Evolutionary conservation across 192 early-diverging fungal genomes (phyloP).

Genomic region (Pilaira anomala): DNA sequence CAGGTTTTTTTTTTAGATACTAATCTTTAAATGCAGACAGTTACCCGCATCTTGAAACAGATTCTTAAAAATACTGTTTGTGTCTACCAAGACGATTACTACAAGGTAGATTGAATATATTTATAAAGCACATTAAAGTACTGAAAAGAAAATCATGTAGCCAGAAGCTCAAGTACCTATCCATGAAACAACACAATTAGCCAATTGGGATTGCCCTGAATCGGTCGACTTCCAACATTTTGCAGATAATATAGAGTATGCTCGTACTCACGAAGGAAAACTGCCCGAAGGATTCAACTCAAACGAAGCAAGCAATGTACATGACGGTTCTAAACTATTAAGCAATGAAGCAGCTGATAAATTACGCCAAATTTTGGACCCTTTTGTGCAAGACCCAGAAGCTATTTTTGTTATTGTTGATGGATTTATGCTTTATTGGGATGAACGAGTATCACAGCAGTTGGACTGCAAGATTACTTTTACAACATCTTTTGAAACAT

Average conservation of each 20-base stretch:
- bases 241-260: conserved; percentile 26
- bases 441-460: conserved; percentile 38
- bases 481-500: conserved; percentile 52
- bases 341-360: not conserved
- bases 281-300: conserved; percentile 38
- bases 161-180: conserved; percentile 38
- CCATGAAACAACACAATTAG: conserved; percentile 47
- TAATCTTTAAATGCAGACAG: conserved; percentile 34
- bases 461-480: conserved; percentile 58
- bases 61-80: conserved; percentile 60
- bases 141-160: not conserved
- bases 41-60: conserved; percentile 54
- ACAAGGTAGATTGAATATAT: conserved; percentile 38
- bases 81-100: conserved; percentile 78
- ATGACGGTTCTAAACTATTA: conserved; percentile 21
- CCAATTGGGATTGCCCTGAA: conserved; percentile 81
- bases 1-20: not conserved
- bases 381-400: conserved; percentile 6
- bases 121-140: not conserved
- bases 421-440: conserved; percentile 77
- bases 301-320: conserved; percentile 43
- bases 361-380: not conserved
- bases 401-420: conserved; percentile 60
- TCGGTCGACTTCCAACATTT: conserved; percentile 55
- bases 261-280: conserved; percentile 35